Evolutionary conservation across 495 filamentous ascomycete genomes (phyloP).

Genomic region (Apodospora peruviana): DNA sequence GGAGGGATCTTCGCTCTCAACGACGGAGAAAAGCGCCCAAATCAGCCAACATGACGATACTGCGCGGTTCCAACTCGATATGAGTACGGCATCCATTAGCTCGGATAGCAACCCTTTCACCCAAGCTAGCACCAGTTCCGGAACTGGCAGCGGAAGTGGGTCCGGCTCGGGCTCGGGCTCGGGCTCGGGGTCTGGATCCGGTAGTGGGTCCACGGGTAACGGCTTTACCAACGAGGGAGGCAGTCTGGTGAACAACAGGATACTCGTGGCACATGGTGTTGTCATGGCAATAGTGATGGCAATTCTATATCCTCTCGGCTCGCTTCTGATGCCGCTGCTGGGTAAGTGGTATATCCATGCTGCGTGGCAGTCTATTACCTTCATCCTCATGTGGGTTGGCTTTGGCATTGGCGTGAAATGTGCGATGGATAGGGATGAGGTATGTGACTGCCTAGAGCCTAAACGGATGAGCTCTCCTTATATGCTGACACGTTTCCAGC

Average conservation of each 20-base stretch:
- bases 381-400: slow-evolving; percentile 52
- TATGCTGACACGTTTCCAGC: slow-evolving; percentile 18
- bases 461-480: background rate
- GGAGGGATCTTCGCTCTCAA: slow-evolving; percentile 50
- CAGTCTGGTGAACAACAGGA: slow-evolving; percentile 7
- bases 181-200: slow-evolving; percentile 8
- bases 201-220: slow-evolving; percentile 5
- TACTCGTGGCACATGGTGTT: slow-evolving; percentile 41
- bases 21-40: slow-evolving; percentile 37
- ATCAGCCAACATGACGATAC: slow-evolving; percentile 57
- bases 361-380: slow-evolving; percentile 51
- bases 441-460: slow-evolving; percentile 18
- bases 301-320: slow-evolving; percentile 51
- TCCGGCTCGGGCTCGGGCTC: slow-evolving; percentile 18
- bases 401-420: slow-evolving; percentile 56
- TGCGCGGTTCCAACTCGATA: slow-evolving; percentile 49
- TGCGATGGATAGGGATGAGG: slow-evolving; percentile 28
- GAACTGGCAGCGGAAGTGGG: slow-evolving; percentile 3
- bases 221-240: slow-evolving; percentile 5
- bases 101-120: slow-evolving; percentile 59
- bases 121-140: background rate
- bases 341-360: slow-evolving; percentile 51
- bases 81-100: slow-evolving; percentile 48
- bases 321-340: slow-evolving; percentile 49
- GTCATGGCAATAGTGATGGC: slow-evolving; percentile 55